Evolutionary conservation across 192 early-diverging fungal species (phyloP), one percentile per base, ranked within the genome.

Genomic region (Lobosporangium transversale): DNA sequence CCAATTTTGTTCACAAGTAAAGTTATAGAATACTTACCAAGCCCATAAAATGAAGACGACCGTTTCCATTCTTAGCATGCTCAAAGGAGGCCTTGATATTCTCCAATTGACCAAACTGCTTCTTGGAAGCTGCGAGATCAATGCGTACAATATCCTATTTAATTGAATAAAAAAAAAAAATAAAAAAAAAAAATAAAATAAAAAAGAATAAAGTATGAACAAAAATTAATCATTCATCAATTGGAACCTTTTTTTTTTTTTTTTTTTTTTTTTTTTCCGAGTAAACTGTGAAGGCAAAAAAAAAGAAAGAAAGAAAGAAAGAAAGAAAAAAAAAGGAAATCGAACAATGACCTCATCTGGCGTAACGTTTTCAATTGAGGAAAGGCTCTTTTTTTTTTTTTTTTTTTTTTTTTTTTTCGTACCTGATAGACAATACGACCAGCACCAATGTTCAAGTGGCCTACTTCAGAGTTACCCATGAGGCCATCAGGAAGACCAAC

Each of bases 391-490:
- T 21, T 2, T 27, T 29, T 2, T 2, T 43, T 26, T 3, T 37
- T 21, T 12, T 47, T 27, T 55, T 30, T 15, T 23, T n/a, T n/a
- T n/a, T n/a, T 45, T 44, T 58, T 21, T 29, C 45, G 54, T 83
- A 91, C 91, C 86, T 99, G 98, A 82, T 98, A 98, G 31, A 99
- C 98, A 21, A 99, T 87, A 37, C 98, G 90, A 32, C 98, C 98
- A 49, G 98, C 98, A 54, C 98, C 98, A 89, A 99, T 96, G 88
- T 99, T 99, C 76, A 98, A 81, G 71, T 99, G 98, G 12, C 98
- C 98, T 44, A 99, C 98, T 83, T 99, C 98, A 44, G 94, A 95
- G 89, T 99, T 99, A 59, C 97, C 98, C 98, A 99, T 99, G 55
- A 98, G 87, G 10, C 95, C 98, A n/a, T 96, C 96, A 14, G 97